These are phyloP conservation scores for Podospora pseudoanserina DNA, from an alignment of 495 filamentous ascomycete species.

Conservation along the genomic window DNA sequence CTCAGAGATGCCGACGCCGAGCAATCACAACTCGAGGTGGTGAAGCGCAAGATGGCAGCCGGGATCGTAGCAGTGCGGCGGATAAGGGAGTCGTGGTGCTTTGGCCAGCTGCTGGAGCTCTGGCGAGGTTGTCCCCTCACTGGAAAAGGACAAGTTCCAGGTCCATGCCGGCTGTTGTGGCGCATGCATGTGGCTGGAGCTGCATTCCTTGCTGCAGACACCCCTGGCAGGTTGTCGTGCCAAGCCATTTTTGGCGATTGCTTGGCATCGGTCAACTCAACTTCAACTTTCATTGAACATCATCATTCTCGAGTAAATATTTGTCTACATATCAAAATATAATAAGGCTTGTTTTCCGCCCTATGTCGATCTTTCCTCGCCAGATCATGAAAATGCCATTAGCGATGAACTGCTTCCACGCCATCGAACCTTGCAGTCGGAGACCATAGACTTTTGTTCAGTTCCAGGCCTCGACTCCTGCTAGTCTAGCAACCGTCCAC, in stretches of 20 bases:
- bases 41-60: slow-evolving; percentile 10
- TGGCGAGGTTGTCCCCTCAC: slow-evolving; percentile 27
- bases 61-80: slow-evolving; percentile 8
- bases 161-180: slow-evolving; percentile 21
- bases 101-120: slow-evolving; percentile 25
- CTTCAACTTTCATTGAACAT: not conserved
- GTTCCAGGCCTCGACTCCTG: not conserved
- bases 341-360: too few species aligned
- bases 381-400: too few species aligned
- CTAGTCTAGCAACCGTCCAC: not conserved
- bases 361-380: too few species aligned
- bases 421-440: not conserved
- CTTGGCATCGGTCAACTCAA: not conserved
- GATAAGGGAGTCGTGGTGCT: slow-evolving; percentile 20
- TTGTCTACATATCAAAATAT: too few species aligned
- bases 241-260: not conserved
- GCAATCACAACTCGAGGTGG: not conserved
- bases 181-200: slow-evolving; percentile 20
- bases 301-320: not conserved
- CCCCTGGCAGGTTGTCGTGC: slow-evolving; percentile 1
- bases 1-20: not conserved
- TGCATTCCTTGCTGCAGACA: slow-evolving; percentile 6
- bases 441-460: not conserved
- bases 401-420: not conserved
- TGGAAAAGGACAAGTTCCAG: slow-evolving; percentile 37